Evolutionary conservation across 2,329 filamentous ascomycete species (phyloP), one percentile per base, ranked within the genome.

Genomic region (Apiospora phragmitis): DNA sequence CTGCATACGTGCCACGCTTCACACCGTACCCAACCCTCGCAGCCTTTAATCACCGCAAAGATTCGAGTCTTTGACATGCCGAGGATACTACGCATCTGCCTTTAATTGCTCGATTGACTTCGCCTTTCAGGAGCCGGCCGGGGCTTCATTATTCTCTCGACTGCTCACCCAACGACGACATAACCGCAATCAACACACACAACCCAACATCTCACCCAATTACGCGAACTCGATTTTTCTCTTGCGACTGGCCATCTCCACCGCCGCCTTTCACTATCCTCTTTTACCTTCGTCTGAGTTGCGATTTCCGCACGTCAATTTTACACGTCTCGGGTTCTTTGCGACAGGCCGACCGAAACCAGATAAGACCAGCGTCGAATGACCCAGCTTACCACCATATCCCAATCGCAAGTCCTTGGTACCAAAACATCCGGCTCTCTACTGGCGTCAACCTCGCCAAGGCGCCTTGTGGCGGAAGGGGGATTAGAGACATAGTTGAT

Each of bases 401-500:
- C 43, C 45, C 65, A 35, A 43, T 45, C 67, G 67, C 67, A 45
- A 49, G 21, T 16, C 35, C 67, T 26, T 45, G 65, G 38, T 42
- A n/a, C 24, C 45, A n/a, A n/a, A 38, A n/a, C 32, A 41, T 49
- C 32, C 43, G n/a, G 24, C 8, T 70, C 55, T 55, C 69, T 73
- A 73, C 74, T 74, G 73, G 74, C 69, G 70, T 65, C 67, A 70
- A 68, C 72, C 71, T 68, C 45, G 74, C 51, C 72, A 65, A 76
- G 75, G 75, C 75, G 76, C 77, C 76, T 76, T 73, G 73, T 72
- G 74, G 78, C 76, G 77, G 78, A 77, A 78, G 77, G 76, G 77
- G 77, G 77, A 75, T 75, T 75, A 65, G 76, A 80, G 73, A 74
- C 74, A 70, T 24, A 49, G 75, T 77, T 74, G 77, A 88, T 88